Evolutionary conservation across 768 basidiomycete genomes (phyloP), one percentile per base, ranked within the genome.

Genomic region (Pleurotus sapidus): DNA sequence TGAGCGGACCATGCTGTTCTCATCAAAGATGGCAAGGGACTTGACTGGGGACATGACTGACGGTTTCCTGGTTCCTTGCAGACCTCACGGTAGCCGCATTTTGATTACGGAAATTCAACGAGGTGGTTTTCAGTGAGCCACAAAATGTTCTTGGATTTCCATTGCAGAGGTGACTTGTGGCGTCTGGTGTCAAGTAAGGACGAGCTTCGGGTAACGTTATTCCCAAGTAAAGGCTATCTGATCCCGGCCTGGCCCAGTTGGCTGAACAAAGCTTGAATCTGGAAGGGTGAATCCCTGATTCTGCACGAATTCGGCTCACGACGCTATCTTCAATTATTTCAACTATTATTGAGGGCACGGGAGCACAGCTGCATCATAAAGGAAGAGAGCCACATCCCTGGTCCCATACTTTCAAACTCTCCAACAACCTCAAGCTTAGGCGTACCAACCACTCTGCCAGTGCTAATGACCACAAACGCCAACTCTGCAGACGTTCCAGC

Each of bases 401-500:
- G 71, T 65, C 72, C 72, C 74, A 72, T 72, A 70, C 69, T 71
- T 34, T 71, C 69, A 71, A 59, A 69, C 74, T 78, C 77, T 79
- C 80, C 64, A 80, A 81, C 79, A 80, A 76, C 78, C 78, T 82
- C 78, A 79, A 81, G 68, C 75, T 81, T 73, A 73, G 67, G 63
- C 70, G 65, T 68, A 64, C 69, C 65, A 70, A 25, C 49, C 42
- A 34, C 30, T 34, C 30, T 34, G 30, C 30, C 30, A 34, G 42
- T 46, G 20, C 40, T 69, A 56, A 80, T 80, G 79, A 70, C 74
- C 63, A 78, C 76, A 68, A 81, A 77, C 71, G 64, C 70, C 51
- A 65, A 64, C 58, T 66, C 70, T 43, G 77, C 80, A 53, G 81
- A 84, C 64, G 74, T 81, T 68, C 79, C 82, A 55, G 86, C 88